Evolutionary conservation across 257 asterid species (phyloP), one percentile per base, ranked within the genome.

Genomic region (Fraxinus excelsior): DNA sequence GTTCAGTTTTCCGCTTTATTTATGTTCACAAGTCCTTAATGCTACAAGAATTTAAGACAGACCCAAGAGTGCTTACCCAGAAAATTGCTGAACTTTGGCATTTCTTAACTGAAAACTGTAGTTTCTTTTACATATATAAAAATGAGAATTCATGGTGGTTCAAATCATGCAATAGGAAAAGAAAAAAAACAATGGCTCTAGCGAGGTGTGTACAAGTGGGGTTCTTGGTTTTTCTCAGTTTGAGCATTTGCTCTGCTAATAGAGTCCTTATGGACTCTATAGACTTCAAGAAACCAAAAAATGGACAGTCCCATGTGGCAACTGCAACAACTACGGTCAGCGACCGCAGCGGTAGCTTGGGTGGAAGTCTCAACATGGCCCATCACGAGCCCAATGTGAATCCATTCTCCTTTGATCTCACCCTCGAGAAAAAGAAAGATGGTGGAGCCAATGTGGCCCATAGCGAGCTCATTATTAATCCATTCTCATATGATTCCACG

Each of bases 141-240:
- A 28, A 42, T 1, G 53, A 69, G 76, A 58, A 73, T 40, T 19
- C 64, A 19, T n/a, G 64, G 7, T 53, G 11, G 44, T 21, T 35
- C 66, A 71, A 69, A 44, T 67, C 56, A 10, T 58, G 19, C 51
- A 60, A n/a, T 29, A 19, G 31, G n/a, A 9, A 14, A n/a, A n/a
- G n/a, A n/a, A n/a, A n/a, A n/a, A 29, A 19, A 26, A 44, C 4
- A 75, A 82, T 78, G 82, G 78, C 77, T 72, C 78, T 75, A 28
- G 31, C 21, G 25, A 25, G 28, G 29, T 71, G 29, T 81, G 14
- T 72, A 11, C 34, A 14, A 9, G 9, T 71, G 42, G 56, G 65
- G 9, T 58, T 80, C 37, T 31, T 69, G 14, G 18, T 82, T 10
- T 73, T 76, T 0, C 1, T 72, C 25, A 70, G 74, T 74, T 40